phyloP scores from a whole-genome alignment of 2,329 filamentous ascomycete genomes.

The Paraconiothyrium brasiliense region DNA sequence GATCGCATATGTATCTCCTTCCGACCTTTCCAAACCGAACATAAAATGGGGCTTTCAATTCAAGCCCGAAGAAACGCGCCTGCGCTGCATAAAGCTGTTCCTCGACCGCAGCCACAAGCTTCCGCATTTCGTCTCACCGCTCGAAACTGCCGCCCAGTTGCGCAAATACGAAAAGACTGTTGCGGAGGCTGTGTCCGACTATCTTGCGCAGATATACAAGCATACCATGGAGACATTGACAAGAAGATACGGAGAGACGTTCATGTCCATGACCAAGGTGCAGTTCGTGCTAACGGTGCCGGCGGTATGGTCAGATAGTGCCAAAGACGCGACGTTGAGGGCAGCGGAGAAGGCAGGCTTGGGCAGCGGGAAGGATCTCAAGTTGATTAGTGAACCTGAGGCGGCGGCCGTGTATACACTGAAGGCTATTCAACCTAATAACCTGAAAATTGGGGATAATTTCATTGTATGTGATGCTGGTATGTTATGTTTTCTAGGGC shows the following conservation, averaged over 20 bases:
- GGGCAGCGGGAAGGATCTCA: constrained; percentile 73
- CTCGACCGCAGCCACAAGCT: constrained; percentile 82
- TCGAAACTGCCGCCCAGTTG: constrained; percentile 81
- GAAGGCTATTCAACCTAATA: constrained; percentile 80
- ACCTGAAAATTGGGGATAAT: constrained; percentile 72
- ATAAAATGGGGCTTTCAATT: constrained; percentile 85
- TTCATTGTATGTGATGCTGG: constrained; percentile 67
- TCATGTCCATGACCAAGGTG: constrained; percentile 78
- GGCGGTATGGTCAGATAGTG: constrained; percentile 84
- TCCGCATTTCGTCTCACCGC: constrained; percentile 79
- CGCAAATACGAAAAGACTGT: constrained; percentile 79
- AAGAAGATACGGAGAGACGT: constrained; percentile 77
- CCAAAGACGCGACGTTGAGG: constrained; percentile 83
- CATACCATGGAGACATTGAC: constrained; percentile 83
- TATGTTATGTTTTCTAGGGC: constrained; percentile 16
- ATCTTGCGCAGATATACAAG: constrained; percentile 77
- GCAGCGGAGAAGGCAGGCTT: constrained; percentile 82
- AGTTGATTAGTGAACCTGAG: constrained; percentile 82
- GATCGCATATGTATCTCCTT: constrained; percentile 63
- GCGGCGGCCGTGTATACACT: constrained; percentile 82
- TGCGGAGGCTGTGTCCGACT: constrained; percentile 81
- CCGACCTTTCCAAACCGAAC: constrained; percentile 29
- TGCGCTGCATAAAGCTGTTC: constrained; percentile 86
- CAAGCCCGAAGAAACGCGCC: constrained; percentile 76
- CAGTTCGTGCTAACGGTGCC: constrained; percentile 80